phyloP scores from a whole-genome alignment of 805 yeast species.

The Saturnispora kantuleensis region DNA sequence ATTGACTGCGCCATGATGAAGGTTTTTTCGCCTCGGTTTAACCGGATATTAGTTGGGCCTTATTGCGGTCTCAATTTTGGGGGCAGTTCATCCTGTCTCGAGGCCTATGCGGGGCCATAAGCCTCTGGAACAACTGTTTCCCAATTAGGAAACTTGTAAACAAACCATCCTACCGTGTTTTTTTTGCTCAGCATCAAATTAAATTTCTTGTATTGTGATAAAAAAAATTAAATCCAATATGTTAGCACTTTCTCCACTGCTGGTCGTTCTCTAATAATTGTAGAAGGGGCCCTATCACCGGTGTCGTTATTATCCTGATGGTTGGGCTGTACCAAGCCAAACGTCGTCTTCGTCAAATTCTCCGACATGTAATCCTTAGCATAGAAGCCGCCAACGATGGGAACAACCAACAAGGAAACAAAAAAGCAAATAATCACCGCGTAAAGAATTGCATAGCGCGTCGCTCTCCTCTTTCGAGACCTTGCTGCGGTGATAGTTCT shows the following conservation, averaged over 20 bases:
- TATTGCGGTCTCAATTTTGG: not conserved
- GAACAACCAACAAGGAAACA: conserved; percentile 34
- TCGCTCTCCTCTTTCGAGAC: conserved; percentile 31
- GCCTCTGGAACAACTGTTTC: not conserved
- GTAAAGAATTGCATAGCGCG: conserved; percentile 39
- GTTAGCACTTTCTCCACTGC: conserved; percentile 16
- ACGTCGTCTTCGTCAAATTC: conserved; percentile 9
- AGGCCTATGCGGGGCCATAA: not conserved
- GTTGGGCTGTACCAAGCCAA: conserved; percentile 48
- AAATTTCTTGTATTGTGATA: not conserved
- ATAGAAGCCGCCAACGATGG: conserved; percentile 30
- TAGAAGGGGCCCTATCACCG: conserved; percentile 43
- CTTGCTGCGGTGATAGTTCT: conserved; percentile 31
- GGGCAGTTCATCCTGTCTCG: not conserved
- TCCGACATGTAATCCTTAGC: conserved; percentile 13
- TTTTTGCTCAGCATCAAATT: not conserved
- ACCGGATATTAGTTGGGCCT: no score
- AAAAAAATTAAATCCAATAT: conserved; percentile 19
- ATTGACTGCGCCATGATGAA: no score
- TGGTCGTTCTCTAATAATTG: conserved; percentile 28
- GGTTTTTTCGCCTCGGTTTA: no score
- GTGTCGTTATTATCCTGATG: conserved; percentile 58
- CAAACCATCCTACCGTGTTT: not conserved
- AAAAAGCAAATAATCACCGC: conserved; percentile 32
- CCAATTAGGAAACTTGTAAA: not conserved